Conservation (phyloP, 805 yeast genomes). For the Starmerella riodocensis region DNA sequence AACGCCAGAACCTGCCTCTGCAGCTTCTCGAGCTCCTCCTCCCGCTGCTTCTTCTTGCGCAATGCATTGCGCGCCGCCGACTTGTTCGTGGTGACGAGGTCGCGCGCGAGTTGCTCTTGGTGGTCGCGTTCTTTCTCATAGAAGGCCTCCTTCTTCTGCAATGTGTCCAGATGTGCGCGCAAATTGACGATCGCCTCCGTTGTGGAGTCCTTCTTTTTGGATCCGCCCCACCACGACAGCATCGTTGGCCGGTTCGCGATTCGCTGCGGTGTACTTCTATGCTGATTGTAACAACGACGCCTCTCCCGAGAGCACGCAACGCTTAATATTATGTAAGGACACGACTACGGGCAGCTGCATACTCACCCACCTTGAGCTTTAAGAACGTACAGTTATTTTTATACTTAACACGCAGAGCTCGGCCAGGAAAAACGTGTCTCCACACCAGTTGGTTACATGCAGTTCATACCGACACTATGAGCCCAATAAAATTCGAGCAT, state of each 20-base stretch:
- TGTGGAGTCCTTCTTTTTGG: slow-evolving; percentile 65
- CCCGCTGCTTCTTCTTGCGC: slow-evolving; percentile 74
- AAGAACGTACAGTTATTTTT: too few relatives aligned
- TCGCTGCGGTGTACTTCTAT: background rate
- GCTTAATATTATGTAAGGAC: too few relatives aligned
- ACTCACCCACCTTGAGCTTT: too few relatives aligned
- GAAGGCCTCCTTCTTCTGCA: slow-evolving; percentile 70
- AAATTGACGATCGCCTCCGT: slow-evolving; percentile 84
- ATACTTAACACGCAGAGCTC: too few relatives aligned
- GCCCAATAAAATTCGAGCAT: too few relatives aligned
- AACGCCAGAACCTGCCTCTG: slow-evolving; percentile 80
- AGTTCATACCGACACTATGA: too few relatives aligned
- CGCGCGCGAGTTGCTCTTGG: slow-evolving; percentile 69
- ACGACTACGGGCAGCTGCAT: too few relatives aligned
- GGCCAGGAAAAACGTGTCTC: too few relatives aligned
- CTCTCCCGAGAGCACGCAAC: background rate
- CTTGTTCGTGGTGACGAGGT: slow-evolving; percentile 58
- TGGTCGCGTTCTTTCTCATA: slow-evolving; percentile 71
- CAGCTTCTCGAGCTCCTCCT: slow-evolving; percentile 61
- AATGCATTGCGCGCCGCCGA: slow-evolving; percentile 74
- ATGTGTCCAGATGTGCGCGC: slow-evolving; percentile 76
- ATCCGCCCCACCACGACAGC: slow-evolving; percentile 40
- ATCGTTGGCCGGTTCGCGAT: background rate
- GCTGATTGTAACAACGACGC: background rate
- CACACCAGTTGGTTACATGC: too few relatives aligned